A percentile compares a stretch with the other conserved stretches of the same genome.
These are phyloP conservation scores for Dactylellina parvicollis DNA, from an alignment of 2,329 filamentous ascomycete species.

Conservation along the genomic window DNA sequence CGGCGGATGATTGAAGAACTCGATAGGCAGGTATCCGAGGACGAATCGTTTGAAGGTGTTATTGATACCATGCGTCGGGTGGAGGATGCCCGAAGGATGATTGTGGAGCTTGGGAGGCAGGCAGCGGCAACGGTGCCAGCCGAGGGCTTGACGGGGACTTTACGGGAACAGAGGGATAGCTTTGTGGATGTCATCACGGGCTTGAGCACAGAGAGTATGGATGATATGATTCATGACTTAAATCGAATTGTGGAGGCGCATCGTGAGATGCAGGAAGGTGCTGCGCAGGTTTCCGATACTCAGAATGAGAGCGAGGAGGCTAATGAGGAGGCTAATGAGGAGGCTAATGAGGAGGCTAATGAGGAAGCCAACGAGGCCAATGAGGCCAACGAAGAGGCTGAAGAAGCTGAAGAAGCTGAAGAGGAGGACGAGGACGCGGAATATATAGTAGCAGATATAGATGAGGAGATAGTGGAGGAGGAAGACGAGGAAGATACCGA, in stretches of 20 bases:
- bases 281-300: not conserved
- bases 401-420: conserved; percentile 39
- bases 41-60: conserved; percentile 16
- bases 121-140: conserved; percentile 7
- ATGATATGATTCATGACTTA: conserved; percentile 40
- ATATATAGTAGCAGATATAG: not conserved
- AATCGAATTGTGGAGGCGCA: conserved; percentile 39
- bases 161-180: conserved; percentile 18
- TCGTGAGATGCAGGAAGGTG: conserved; percentile 14
- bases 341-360: conserved; percentile 29
- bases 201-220: conserved; percentile 29
- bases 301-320: not conserved
- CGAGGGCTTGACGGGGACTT: not conserved
- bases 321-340: conserved; percentile 4
- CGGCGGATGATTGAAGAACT: conserved; percentile 8
- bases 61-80: conserved; percentile 37
- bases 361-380: conserved; percentile 4
- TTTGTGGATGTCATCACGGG: conserved; percentile 26
- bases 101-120: conserved; percentile 30
- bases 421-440: conserved; percentile 35
- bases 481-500: conserved; percentile 40
- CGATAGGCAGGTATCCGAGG: conserved; percentile 8
- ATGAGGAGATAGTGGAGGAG: conserved; percentile 2
- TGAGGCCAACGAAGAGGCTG: not conserved
- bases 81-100: conserved; percentile 30